Evolutionary conservation across 208 protist species (phyloP), one percentile per base, ranked within the genome.

Genomic region (Acanthamoeba triangularis): DNA sequence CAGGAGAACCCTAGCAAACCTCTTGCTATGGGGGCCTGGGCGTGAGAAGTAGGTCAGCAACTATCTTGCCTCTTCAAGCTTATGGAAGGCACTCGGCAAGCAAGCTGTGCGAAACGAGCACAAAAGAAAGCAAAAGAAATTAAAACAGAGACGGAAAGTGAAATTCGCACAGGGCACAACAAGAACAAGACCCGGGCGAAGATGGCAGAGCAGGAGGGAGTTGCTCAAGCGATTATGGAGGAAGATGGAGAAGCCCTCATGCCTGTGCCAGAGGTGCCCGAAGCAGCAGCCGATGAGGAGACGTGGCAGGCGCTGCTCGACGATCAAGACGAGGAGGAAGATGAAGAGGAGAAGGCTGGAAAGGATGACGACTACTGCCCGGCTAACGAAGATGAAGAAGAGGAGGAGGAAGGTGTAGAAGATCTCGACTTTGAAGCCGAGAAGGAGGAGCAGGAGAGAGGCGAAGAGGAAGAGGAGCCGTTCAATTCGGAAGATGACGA

Each of bases 281-380:
- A n/a, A n/a, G 16, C 18, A 16, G 56, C 56, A 23, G 56, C 16
- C 16, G 56, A 61, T 16, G 56, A 61, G 5, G 56, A 61, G 16
- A 61, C 56, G 56, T 61, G 56, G 56, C 56, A 61, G 56, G 56
- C 56, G 16, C 56, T 61, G 56, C 56, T 61, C 13, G 56, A 61
- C 16, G 56, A 61, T 16, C 56, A 5, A 4, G 72, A 80, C 3
- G 78, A 87, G 20, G n/a, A n/a, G n/a, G n/a, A n/a, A n/a, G 78
- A 87, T 2, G 78, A 87, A 13, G 78, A 87, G 30, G 78, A 52
- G 2, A 20, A 61, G 3, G 44, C 49, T 47, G 49, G 18, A 5
- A 87, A 87, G 47, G 78, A 87, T 28, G 78, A 87, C 33, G 78
- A 87, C 30, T 87, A 87, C 78, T 80, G 72, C 35, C 72, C 78